Base-by-base conservation (phyloP, 306 rosid genomes). In the Boehmeria nivea region DNA sequence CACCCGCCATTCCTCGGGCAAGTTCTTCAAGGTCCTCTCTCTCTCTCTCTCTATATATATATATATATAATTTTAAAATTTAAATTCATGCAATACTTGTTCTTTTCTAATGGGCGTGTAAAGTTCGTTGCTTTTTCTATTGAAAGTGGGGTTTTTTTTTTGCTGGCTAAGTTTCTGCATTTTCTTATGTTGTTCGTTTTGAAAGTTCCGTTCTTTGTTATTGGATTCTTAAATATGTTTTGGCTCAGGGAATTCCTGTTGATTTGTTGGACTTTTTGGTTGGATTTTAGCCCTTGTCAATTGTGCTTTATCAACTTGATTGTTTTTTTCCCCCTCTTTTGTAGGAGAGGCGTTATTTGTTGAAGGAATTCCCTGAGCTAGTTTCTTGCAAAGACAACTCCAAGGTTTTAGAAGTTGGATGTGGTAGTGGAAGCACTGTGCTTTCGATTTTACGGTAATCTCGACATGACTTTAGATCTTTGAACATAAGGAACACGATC, bases 401-500 rank as follows among this genome's bases (percentile, higher is more conserved):
- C 8, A 81, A 71, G 69, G 81, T 84, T 57, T 69, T 91, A 68
- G 98, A 87, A 79, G 82, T 81, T 39, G 98, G 98, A 26, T 91
- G 96, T 28, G 98, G 98, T 72, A 91, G 81, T 60, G 96, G 89
- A 51, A 91, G 98, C 67, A 87, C 96, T 12, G 70, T 63, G 63
- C 83, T 91, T 73, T 89, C 98, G 48, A 80, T 91, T 34, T 77
- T 90, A 40, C 71, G 95, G 97, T 87, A 70, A 65, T 8, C 15
- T 66, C 40, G 21, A 42, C 40, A 46, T 58, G 15, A 22, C 57
- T 19, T 52, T 49, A 27, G 10, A 26, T 27, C 21, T 6, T 26
- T 28, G 21, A n/a, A 9, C 54, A 19, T 22, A 10, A 53, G 16
- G 25, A 28, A 33, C 27, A 26, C 25, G 9, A 39, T 53, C 33